These are phyloP conservation scores for Mortierella sp. DNA, from an alignment of 371 early-diverging fungal species.

Conservation along the genomic window DNA sequence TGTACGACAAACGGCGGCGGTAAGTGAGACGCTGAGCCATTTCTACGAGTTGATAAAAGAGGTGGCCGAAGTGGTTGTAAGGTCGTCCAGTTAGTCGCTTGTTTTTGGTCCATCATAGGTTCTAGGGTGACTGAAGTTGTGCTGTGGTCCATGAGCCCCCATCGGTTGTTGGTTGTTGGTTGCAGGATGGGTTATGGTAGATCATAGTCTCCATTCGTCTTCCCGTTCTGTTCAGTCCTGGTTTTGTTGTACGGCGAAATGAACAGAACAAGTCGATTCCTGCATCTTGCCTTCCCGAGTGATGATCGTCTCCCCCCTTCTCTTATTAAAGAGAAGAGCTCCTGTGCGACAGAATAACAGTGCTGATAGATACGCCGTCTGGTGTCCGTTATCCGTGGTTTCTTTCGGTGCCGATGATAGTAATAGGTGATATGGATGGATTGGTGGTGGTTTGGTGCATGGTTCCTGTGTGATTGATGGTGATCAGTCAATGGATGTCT, in stretches of 20 bases:
- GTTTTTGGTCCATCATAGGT: background rate
- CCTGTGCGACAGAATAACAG: background rate
- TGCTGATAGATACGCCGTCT: background rate
- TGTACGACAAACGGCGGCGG: constrained; percentile 98
- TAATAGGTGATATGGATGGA: background rate
- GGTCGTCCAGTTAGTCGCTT: background rate
- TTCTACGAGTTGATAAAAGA: constrained; percentile 16
- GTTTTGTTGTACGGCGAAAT: background rate
- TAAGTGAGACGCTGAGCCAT: constrained; percentile 97
- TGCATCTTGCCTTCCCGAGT: background rate
- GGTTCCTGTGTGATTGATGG: constrained; percentile 2
- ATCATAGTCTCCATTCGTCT: constrained; percentile 2
- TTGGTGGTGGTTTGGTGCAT: background rate
- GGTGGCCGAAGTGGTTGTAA: background rate
- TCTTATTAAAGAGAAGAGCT: too few relatives aligned
- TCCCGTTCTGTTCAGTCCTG: background rate
- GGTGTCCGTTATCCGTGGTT: background rate
- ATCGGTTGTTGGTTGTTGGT: background rate
- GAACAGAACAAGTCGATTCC: too few relatives aligned
- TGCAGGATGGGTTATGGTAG: background rate
- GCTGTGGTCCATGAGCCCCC: background rate
- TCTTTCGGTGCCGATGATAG: background rate
- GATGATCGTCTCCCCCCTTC: background rate
- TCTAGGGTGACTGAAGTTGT: background rate
- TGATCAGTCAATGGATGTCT: background rate